Evolutionary conservation across 768 basidiomycete species (phyloP), one percentile per base, ranked within the genome.

Genomic region (Gloeophyllum trabeum): DNA sequence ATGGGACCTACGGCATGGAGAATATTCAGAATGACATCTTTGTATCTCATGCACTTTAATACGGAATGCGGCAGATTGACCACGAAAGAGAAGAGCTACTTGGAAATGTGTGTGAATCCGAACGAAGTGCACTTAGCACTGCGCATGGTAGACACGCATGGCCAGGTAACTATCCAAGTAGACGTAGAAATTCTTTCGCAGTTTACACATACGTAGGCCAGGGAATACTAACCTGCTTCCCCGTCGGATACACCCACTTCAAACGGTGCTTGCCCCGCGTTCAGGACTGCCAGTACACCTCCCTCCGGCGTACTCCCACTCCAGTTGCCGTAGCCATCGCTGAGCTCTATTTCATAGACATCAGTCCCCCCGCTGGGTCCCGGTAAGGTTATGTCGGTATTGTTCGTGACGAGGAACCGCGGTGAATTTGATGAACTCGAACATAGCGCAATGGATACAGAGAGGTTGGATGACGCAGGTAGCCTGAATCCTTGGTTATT

Each of bases 321-420:
- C 69, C 76, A 80, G 23, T 47, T 59, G 3, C 78, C 81, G 14
- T 58, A 55, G 2, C 81, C 82, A 35, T 67, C 51, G 6, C 56
- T 43, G 24, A 80, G 41, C 0, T 39, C 42, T 14, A 84, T 70
- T 53, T 81, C 75, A 41, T 60, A 66, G 4, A 66, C 64, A 50
- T 67, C 61, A 1, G 48, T 43, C 3, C 65, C 65, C 10, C 65
- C 69, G 4, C 35, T 44, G 2, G 64, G 53, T 1, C 64, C 61
- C 6, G 76, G 67, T 43, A 58, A 53, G 32, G 53, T 39, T 7
- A 55, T 53, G 6, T 62, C 46, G 6, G 61, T 64, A 43, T 60
- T 62, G 48, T 79, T 84, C 0, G 73, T 71, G 3, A 87, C 51
- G 46, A 81, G 75, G 49, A 86, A 79, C 13, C 70, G 65, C 5